These are phyloP conservation scores for Baorangia bicolor DNA, from an alignment of 768 basidiomycete species.

Conservation along the genomic window DNA sequence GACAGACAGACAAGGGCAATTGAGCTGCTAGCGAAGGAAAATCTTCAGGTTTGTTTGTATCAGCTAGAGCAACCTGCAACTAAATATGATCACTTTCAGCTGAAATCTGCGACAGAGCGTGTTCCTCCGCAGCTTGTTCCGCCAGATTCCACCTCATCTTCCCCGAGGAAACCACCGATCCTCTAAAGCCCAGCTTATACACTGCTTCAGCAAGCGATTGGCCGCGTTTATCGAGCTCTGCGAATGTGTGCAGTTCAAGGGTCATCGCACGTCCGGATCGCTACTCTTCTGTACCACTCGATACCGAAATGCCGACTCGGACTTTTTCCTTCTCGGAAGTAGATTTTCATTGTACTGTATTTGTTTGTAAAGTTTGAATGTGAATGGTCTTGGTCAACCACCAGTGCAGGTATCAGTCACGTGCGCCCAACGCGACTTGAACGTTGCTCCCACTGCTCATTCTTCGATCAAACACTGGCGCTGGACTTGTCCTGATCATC, in stretches of 20 bases:
- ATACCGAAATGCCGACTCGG: not conserved
- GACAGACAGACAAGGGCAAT: constrained; percentile 47
- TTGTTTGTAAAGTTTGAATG: not conserved
- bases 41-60: constrained; percentile 39
- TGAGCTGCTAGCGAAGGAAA: constrained; percentile 44
- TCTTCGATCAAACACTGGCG: constrained; percentile 18
- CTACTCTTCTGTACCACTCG: not conserved
- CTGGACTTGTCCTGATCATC: not conserved
- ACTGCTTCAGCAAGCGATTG: not conserved
- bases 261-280: not conserved
- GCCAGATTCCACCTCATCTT: constrained; percentile 12
- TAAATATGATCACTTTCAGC: constrained; percentile 9
- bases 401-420: constrained; percentile 27
- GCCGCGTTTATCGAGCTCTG: not conserved
- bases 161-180: constrained; percentile 16
- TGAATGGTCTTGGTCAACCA: not conserved
- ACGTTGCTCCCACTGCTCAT: constrained; percentile 13
- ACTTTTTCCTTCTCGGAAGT: not conserved
- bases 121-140: constrained; percentile 9
- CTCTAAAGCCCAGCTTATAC: not conserved
- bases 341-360: constrained; percentile 11
- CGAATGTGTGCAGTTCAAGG: not conserved
- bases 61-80: not conserved
- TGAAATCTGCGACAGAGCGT: constrained; percentile 19
- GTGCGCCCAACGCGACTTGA: constrained; percentile 31